Conservation (phyloP, 2,329 filamentous ascomycete species). For the Falciphora oryzae region DNA sequence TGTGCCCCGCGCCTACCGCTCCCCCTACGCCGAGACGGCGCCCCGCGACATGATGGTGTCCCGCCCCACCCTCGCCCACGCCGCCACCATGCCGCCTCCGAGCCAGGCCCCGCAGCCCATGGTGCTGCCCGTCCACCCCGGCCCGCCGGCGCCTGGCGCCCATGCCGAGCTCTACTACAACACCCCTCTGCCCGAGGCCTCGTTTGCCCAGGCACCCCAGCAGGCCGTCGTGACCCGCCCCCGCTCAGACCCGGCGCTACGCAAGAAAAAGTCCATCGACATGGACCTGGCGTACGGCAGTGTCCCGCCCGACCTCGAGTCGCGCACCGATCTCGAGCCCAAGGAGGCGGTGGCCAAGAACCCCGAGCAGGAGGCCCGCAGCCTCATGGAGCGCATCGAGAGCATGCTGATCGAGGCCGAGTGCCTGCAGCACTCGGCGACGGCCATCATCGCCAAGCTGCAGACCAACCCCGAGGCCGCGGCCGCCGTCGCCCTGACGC, state of each 20-base stretch:
- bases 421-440: slow-evolving; percentile 79
- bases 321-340: slow-evolving; percentile 39
- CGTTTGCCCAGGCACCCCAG: background rate
- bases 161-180: slow-evolving; percentile 5
- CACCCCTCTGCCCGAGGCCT: background rate
- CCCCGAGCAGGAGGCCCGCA: slow-evolving; percentile 31
- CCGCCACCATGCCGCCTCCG: slow-evolving; percentile 22
- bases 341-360: slow-evolving; percentile 48
- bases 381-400: slow-evolving; percentile 70
- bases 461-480: slow-evolving; percentile 77
- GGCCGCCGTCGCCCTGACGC: slow-evolving; percentile 84
- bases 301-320: slow-evolving; percentile 61
- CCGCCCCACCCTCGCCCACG: slow-evolving; percentile 28
- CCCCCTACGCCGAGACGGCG: slow-evolving; percentile 38
- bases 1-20: slow-evolving; percentile 30
- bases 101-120: background rate
- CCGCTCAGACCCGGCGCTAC: slow-evolving; percentile 30
- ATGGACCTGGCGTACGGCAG: slow-evolving; percentile 91
- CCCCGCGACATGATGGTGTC: slow-evolving; percentile 32
- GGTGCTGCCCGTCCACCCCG: slow-evolving; percentile 3
- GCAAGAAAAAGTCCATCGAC: slow-evolving; percentile 57
- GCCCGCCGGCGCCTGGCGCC: background rate
- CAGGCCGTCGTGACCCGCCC: slow-evolving; percentile 27
- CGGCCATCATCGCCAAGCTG: slow-evolving; percentile 69
- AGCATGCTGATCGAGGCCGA: slow-evolving; percentile 77